Percentiles rank a stretch among this genome's conserved stretches.
Conservation (phyloP, 208 protist genomes). For the Leishmania turanica region DNA sequence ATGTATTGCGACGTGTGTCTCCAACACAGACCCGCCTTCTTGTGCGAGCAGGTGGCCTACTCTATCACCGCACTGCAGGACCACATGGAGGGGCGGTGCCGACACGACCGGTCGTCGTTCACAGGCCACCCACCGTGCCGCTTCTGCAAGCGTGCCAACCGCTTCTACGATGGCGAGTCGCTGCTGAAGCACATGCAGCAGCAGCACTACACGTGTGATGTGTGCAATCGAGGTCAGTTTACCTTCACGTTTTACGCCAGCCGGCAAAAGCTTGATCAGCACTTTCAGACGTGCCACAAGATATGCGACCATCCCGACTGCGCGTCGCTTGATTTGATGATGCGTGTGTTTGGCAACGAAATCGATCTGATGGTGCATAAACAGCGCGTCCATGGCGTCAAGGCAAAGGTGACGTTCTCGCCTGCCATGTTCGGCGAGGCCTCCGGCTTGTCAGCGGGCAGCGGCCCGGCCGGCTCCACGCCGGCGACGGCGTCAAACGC, state of each 20-base stretch:
- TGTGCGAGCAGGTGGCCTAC: slow-evolving; percentile 89
- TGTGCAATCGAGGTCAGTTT: slow-evolving; percentile 86
- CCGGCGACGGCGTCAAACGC: slow-evolving; percentile 57
- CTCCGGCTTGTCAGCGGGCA: slow-evolving; percentile 9
- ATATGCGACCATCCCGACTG: slow-evolving; percentile 91
- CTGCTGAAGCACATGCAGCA: slow-evolving; percentile 89
- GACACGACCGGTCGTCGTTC: slow-evolving; percentile 67
- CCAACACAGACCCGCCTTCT: slow-evolving; percentile 68
- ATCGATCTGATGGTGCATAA: slow-evolving; percentile 82
- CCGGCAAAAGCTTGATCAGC: slow-evolving; percentile 70
- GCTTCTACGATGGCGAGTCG: slow-evolving; percentile 85
- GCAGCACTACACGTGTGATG: slow-evolving; percentile 89
- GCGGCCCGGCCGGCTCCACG: slow-evolving; percentile 9
- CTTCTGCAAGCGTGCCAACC: slow-evolving; percentile 60
- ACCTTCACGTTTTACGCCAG: slow-evolving; percentile 85
- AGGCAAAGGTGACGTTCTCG: slow-evolving; percentile 36
- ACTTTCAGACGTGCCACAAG: slow-evolving; percentile 77
- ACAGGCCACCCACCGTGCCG: slow-evolving; percentile 82
- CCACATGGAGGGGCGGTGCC: slow-evolving; percentile 69
- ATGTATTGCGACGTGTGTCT: slow-evolving; percentile 82
- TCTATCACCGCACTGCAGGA: slow-evolving; percentile 36
- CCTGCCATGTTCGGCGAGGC: slow-evolving; percentile 20
- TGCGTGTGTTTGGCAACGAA: slow-evolving; percentile 83
- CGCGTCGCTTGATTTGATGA: slow-evolving; percentile 69
- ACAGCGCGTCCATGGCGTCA: slow-evolving; percentile 73